phyloP scores from a whole-genome alignment of 2,329 filamentous ascomycete genomes.

The Aspergillus nomiae region DNA sequence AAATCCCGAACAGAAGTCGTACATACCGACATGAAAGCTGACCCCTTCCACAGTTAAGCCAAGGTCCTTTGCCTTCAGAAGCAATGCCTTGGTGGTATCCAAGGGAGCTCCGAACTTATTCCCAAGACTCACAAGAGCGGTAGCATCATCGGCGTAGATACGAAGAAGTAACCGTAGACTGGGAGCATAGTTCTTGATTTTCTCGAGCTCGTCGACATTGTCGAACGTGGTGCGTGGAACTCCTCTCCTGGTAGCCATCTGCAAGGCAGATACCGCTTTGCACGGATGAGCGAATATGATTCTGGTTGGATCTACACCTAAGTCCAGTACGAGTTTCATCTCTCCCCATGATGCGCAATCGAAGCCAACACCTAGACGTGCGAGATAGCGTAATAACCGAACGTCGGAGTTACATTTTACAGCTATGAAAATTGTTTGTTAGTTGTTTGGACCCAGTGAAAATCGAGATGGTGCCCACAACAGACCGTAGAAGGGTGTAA shows the following conservation, averaged over 20 bases:
- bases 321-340: constrained; percentile 3
- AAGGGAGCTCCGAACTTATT: background rate
- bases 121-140: background rate
- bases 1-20: background rate
- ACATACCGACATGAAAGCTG: background rate
- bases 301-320: constrained; percentile 8
- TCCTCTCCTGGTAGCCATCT: background rate
- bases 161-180: background rate
- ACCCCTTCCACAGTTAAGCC: background rate
- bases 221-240: constrained; percentile 4
- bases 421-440: background rate
- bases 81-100: background rate
- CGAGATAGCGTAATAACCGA: constrained; percentile 6
- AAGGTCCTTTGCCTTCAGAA: background rate
- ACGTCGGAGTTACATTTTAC: constrained; percentile 13
- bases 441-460: background rate
- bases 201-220: background rate
- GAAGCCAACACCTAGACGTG: constrained; percentile 12
- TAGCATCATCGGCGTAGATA: background rate
- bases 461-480: background rate
- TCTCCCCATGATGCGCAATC: constrained; percentile 15
- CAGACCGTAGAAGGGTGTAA: background rate
- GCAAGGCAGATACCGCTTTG: constrained; percentile 8
- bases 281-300: constrained; percentile 16
- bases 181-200: background rate